These are phyloP conservation scores for Boletus insuetus DNA, from an alignment of 768 basidiomycete species.

Conservation along the genomic window DNA sequence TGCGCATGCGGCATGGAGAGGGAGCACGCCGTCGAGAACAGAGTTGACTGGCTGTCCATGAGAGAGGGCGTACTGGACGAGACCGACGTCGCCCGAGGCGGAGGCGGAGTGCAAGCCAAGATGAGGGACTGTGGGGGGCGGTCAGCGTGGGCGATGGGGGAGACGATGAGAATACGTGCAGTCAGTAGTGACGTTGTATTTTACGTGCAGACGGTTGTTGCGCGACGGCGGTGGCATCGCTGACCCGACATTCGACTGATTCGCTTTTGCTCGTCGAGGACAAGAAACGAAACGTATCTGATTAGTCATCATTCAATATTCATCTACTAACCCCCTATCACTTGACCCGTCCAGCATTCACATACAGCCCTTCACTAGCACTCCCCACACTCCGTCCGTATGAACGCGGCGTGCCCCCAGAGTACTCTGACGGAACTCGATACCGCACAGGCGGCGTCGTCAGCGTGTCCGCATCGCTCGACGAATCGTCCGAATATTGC, in stretches of 20 bases:
- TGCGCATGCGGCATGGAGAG: constrained; percentile 91
- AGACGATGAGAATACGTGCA: constrained; percentile 34
- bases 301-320: constrained; percentile 22
- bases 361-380: no score
- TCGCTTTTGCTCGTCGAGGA: no score
- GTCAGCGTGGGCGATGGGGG: not conserved
- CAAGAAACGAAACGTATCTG: not conserved
- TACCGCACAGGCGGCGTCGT: constrained; percentile 30
- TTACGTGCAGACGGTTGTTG: constrained; percentile 41
- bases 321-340: not conserved
- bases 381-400: no score
- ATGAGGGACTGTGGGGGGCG: constrained; percentile 55
- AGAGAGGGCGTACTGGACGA: constrained; percentile 88
- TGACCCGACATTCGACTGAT: constrained; percentile 4
- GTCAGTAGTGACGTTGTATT: constrained; percentile 54
- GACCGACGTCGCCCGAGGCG: constrained; percentile 83
- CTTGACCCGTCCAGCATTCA: no score
- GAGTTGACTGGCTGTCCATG: constrained; percentile 97
- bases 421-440: no score
- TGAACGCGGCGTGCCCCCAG: no score
- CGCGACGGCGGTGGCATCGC: constrained; percentile 36
- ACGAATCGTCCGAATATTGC: constrained; percentile 28
- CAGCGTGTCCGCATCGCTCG: constrained; percentile 35
- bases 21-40: constrained; percentile 93
- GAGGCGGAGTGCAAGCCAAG: constrained; percentile 78